Evolutionary conservation across 768 basidiomycete genomes (phyloP).

Genomic region (Suillus subaureus): DNA sequence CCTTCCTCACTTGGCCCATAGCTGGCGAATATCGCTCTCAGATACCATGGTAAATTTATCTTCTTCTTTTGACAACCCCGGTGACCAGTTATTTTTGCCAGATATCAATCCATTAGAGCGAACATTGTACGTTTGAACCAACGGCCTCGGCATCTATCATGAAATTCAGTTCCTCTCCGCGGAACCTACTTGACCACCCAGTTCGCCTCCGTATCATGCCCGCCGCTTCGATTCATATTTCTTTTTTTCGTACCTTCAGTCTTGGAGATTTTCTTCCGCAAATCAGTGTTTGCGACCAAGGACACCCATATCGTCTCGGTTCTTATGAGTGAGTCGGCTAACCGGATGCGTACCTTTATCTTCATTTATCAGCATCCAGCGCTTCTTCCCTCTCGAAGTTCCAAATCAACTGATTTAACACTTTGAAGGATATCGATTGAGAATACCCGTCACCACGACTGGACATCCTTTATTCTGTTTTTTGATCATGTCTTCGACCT

Average conservation of each 20-base stretch:
- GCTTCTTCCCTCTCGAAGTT: background rate
- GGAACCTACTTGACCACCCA: background rate
- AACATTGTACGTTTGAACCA: background rate
- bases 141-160: background rate
- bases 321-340: background rate
- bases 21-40: background rate
- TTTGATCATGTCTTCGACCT: background rate
- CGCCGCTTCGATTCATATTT: background rate
- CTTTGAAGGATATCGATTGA: background rate
- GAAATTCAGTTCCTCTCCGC: background rate
- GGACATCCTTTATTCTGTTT: background rate
- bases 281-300: background rate
- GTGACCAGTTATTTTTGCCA: too few relatives aligned
- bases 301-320: background rate
- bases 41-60: background rate
- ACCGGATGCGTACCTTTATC: background rate
- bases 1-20: background rate
- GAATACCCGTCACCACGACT: background rate
- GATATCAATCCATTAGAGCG: background rate
- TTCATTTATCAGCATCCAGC: background rate
- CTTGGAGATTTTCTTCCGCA: background rate
- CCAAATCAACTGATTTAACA: background rate
- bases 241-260: background rate
- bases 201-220: background rate
- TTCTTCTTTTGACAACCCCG: background rate